Base-by-base conservation (phyloP, 495 filamentous ascomycete species). In the Oidiodendron maius region DNA sequence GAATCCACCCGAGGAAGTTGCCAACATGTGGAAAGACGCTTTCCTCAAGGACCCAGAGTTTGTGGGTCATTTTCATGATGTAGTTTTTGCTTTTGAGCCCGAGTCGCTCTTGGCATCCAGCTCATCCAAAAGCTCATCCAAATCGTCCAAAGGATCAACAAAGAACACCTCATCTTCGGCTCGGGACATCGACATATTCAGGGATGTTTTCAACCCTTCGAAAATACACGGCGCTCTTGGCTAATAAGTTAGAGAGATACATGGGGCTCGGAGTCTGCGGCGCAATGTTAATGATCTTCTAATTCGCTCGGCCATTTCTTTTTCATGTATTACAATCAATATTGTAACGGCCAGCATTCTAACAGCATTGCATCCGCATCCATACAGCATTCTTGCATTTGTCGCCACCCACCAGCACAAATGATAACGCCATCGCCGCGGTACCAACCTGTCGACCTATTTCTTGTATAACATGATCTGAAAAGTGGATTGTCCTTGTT, bases 71-170 rank as follows among this genome's bases (percentile, higher is more conserved):
- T 84, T 89, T 58, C 61, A 70, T 24, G 81, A 81, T 53, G 75
- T 86, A 4, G 79, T 85, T 1, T 89, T 89, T 59, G 83, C 84
- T 1, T 81, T 89, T 51, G 83, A 77, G 17, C 16, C 47, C 3
- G 46, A 46, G 0, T n/a, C 20, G 9, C 39, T 18, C 18, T 24
- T 44, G 9, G 17, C 40, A 13, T 57, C 54, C 3, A 55, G 39
- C 2, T 53, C 54, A 0, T 47, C 46, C 4, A 46, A 50, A 1
- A 48, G 46, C 1, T 48, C 43, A 18, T 52, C 48, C 12, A 50
- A 47, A 1, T 58, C 56, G 4, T 50, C 43, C 20, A 34, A 21
- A 22, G 43, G 38, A 12, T 47, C 38, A 20, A 50, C 50, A 1
- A 48, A 40, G 13, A 34, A 26, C 9, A 46, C 44, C 1, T 49